Percentiles rank a stretch among this genome's conserved stretches.
Conservation (phyloP, 2,329 filamentous ascomycete genomes). For the Phyllosticta citrichinensis region DNA sequence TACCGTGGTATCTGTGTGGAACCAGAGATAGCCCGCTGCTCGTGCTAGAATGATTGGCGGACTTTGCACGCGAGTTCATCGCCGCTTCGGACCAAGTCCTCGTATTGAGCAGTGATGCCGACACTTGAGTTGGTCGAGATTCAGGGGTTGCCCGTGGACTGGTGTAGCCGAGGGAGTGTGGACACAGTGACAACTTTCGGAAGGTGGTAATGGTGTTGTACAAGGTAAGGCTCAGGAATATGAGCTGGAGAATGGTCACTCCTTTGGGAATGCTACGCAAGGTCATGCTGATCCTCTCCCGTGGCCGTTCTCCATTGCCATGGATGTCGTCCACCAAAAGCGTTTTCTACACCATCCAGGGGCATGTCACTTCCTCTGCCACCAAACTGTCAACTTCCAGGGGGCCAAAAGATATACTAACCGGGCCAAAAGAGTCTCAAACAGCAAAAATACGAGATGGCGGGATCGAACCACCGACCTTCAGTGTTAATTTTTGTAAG, state of each 20-base stretch:
- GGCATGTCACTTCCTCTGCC: too few relatives aligned
- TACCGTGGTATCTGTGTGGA: not conserved
- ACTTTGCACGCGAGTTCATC: not conserved
- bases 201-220: not conserved
- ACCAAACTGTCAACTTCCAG: too few relatives aligned
- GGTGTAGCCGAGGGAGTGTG: not conserved
- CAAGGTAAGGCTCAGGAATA: too few relatives aligned
- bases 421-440: not conserved
- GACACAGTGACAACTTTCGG: too few relatives aligned
- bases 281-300: not conserved
- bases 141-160: not conserved
- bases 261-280: not conserved
- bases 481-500: conserved; percentile 9
- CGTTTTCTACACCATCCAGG: too few relatives aligned
- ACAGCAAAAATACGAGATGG: conserved; percentile 4
- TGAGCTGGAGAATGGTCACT: not conserved
- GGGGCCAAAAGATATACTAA: not conserved
- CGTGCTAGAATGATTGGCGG: not conserved
- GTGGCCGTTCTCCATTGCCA: not conserved
- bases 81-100: not conserved
- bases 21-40: not conserved
- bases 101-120: not conserved
- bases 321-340: too few relatives aligned
- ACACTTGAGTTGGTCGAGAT: not conserved
- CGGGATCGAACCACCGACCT: conserved; percentile 12